Base-by-base conservation (phyloP, 2,329 filamentous ascomycete genomes). In the Cladosporium sp. region DNA sequence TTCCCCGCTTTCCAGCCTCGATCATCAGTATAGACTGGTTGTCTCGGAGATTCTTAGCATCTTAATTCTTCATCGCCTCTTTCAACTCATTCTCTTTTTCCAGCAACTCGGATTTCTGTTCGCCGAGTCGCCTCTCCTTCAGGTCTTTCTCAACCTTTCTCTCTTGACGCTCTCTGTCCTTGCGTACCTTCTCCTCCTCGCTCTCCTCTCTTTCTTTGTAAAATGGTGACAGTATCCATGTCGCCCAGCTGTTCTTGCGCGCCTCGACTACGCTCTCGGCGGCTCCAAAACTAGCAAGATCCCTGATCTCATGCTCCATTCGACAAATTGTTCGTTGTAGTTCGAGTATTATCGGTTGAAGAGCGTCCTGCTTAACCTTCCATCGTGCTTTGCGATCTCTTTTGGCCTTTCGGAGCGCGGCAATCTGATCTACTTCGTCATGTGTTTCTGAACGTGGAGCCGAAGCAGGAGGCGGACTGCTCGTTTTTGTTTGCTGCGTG, bases 171-270 rank as follows among this genome's bases (percentile, higher is more conserved):
- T 67, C 66, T 30, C 70, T 74, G 39, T 74, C 74, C 63, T 77
- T 78, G 3, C 61, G 68, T 65, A 63, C 72, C 62, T 75, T 79
- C 53, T 75, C 73, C 21, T 77, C 73, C n/a, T 77, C 75, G 21
- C 64, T 73, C 1, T 76, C 73, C 58, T 70, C 68, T 49, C 30
- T 26, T 65, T 68, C 70, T 61, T 74, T 76, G 64, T 69, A 73
- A 56, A 78, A 61, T 26, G 70, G 68, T 30, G 74, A 76, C 28
- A 77, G 30, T 11, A 73, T 57, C 76, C 73, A 75, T 63, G 66
- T 66, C 53, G 34, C 59, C 76, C 74, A 78, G 67, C 73, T 76
- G 36, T 76, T 76, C 65, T 72, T 74, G 59, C 63, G 51, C 67
- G 73, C 75, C 39, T 75, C 74, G 61, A 66, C 68, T 18, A 70